Percentiles rank a stretch among this genome's conserved stretches.
phyloP scores from a whole-genome alignment of 2,329 filamentous ascomycete species.

The Polytolypa hystricis region DNA sequence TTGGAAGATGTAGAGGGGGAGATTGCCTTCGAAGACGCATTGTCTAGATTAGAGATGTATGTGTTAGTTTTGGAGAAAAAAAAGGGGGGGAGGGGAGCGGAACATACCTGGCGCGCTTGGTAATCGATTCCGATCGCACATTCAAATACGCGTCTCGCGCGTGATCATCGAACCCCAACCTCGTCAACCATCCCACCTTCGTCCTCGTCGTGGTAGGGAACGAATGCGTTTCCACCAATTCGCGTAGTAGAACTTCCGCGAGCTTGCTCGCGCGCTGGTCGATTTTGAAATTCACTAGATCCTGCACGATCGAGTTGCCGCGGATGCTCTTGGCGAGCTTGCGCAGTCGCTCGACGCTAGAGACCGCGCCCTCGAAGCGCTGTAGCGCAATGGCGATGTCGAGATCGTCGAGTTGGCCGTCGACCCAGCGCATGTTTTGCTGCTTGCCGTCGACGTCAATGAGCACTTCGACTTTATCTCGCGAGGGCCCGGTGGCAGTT shows the following conservation, averaged over 20 bases:
- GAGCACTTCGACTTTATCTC: conserved; percentile 61
- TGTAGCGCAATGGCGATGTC: conserved; percentile 94
- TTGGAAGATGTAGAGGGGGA: conserved; percentile 89
- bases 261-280: conserved; percentile 72
- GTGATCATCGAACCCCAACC: conserved; percentile 80
- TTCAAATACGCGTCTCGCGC: conserved; percentile 79
- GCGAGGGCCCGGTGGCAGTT: conserved; percentile 64
- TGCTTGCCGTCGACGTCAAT: conserved; percentile 96
- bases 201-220: conserved; percentile 66
- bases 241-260: conserved; percentile 63
- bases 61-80: neutral
- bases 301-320: conserved; percentile 76
- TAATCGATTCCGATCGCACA: conserved; percentile 65
- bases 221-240: conserved; percentile 66
- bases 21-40: conserved; percentile 88
- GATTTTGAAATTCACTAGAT: conserved; percentile 84
- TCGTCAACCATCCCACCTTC: conserved; percentile 72
- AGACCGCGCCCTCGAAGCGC: conserved; percentile 73
- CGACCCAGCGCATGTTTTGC: conserved; percentile 91
- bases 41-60: conserved; percentile 46
- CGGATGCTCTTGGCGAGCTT: conserved; percentile 68
- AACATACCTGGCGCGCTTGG: conserved; percentile 66
- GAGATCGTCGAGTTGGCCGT: conserved; percentile 86
- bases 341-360: conserved; percentile 73
- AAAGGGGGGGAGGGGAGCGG: neutral